Conservation (phyloP, 306 rosid genomes). For the Cicer judaicum region DNA sequence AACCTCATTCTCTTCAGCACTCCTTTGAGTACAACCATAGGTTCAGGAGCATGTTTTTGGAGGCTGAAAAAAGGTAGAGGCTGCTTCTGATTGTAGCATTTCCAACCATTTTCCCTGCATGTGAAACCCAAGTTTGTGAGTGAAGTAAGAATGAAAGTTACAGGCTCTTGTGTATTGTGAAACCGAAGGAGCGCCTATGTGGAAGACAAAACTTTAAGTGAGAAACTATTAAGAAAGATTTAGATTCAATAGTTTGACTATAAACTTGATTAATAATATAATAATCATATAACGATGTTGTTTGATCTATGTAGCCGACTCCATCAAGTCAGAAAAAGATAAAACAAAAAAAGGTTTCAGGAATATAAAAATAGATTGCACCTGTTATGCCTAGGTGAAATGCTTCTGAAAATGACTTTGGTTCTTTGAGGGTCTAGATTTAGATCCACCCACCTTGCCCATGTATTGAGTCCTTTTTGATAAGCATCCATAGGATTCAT, state of each 20-base stretch:
- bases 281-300: not conserved
- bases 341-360: not conserved
- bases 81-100: conserved; percentile 83
- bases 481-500: conserved; percentile 97
- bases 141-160: not conserved
- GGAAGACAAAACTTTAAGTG: not conserved
- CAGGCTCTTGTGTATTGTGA: too few species aligned
- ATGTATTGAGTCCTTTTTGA: conserved; percentile 90
- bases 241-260: not conserved
- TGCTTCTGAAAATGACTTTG: conserved; percentile 81
- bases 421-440: conserved; percentile 75
- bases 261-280: not conserved
- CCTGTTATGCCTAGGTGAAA: conserved; percentile 98
- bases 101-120: conserved; percentile 88
- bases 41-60: conserved; percentile 70
- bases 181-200: not conserved
- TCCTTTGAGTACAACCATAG: conserved; percentile 66
- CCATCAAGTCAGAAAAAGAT: not conserved
- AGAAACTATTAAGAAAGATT: not conserved
- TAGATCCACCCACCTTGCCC: conserved; percentile 97
- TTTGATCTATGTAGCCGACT: not conserved
- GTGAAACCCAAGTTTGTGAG: conserved; percentile 25
- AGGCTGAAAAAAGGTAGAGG: conserved; percentile 76
- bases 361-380: conserved; percentile 36
- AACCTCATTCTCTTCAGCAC: conserved; percentile 85